Evolutionary conservation across 106 monocot genomes (phyloP), one percentile per base, ranked within the genome.

Genomic region (Chionographis japonica): DNA sequence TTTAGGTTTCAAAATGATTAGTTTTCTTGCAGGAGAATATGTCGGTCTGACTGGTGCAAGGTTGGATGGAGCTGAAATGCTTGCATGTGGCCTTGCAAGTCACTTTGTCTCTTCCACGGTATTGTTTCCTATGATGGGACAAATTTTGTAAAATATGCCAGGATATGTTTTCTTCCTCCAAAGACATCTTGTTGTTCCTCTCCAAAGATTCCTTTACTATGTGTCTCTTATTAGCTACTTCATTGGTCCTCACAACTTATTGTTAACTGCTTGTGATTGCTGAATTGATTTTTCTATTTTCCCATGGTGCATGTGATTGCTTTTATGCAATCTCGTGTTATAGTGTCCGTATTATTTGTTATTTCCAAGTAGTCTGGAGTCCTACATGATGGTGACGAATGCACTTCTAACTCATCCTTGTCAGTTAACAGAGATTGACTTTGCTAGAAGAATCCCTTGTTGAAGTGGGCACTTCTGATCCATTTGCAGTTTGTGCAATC

Each of bases 11-110:
- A 27, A 27, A 27, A 27, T 27, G 27, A 27, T 27, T 27, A 27
- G 37, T 35, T 54, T 71, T 63, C 37, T 83, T 71, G 10, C 80
- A 98, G 98, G 98, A 65, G 98, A 98, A 79, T 98, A 85, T 90
- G 90, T 88, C 64, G 93, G 90, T 59, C 77, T 93, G 11, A 87
- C 87, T 73, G 98, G 98, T 85, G 89, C 65, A 49, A 85, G 87
- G 68, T 61, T 98, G 75, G 87, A 93, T 76, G 92, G 83, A 4
- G 37, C 87, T 64, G 93, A 98, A 90, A 88, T 98, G 98, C 90
- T 98, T 85, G 90, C 93, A 19, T 98, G 92, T 88, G 98, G 98
- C 57, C 85, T 98, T 62, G 98, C 93, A 54, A 98, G 93, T 61
- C 93, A 98, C 54, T 88, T 87, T 84, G 90, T 98, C 36, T 72